Evolutionary conservation across 2,329 filamentous ascomycete genomes (phyloP), one percentile per base, ranked within the genome.

Genomic region (Stagonosporopsis chrysanthemi): DNA sequence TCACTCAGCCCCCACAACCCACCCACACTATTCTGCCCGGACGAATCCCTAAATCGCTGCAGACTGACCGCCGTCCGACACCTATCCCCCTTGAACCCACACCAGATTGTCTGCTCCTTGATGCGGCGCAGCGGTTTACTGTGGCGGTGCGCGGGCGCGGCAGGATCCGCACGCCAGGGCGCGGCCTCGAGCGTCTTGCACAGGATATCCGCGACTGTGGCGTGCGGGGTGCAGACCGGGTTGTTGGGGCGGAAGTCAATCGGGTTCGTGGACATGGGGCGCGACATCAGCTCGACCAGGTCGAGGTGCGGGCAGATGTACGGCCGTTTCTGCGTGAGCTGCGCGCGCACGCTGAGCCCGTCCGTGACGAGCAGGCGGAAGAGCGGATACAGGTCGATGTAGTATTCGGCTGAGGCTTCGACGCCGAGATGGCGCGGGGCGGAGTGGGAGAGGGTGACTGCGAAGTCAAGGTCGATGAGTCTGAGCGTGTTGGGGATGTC

Each of bases 21-120:
- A 14, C 38, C 38, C 7, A 29, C 26, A 19, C 3, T 35, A 9
- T n/a, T 26, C 22, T 9, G 12, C 14, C 19, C 22, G 6, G 41
- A 29, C 12, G 23, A 15, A 26, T 46, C 41, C 14, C 49, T 41
- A 3, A 35, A 24, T 22, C 50, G 4, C 50, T 46, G 28, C 36
- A 52, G 14, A 15, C 24, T 26, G 1, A 46, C 35, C 0, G 17
- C 12, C 17, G 42, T 40, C 22, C 42, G 23, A 15, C 50, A 46
- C 15, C 19, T 24, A 9, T 35, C 26, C 1, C 19, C 35, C 26
- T 41, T 35, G 26, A 46, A 33, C 15, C 42, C 42, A 8, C 42
- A 52, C 33, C 33, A 52, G 11, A 52, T 35, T 1, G 35, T 28
- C 42, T 40, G 50, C 35, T 52, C 35, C n/a, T 52, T 46, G 35